Evolutionary conservation across 345 rosid species (phyloP).

Genomic region (Moringa oleifera): DNA sequence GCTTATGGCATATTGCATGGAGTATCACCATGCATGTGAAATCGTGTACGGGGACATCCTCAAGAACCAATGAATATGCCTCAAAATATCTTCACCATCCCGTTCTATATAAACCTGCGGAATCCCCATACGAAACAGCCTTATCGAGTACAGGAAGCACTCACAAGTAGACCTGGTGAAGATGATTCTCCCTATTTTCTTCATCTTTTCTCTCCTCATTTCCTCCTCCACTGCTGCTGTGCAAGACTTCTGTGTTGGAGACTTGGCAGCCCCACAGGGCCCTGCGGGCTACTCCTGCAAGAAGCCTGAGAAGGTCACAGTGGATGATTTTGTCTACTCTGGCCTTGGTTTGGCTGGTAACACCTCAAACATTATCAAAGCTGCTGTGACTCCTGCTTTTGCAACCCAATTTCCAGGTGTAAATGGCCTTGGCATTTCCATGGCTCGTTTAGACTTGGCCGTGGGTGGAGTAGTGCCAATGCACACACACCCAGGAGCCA

Average conservation of each 20-base stretch:
- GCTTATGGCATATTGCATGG: not conserved
- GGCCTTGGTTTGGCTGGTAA: slow-evolving; percentile 55
- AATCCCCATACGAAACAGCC: not conserved
- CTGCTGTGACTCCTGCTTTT: slow-evolving; percentile 72
- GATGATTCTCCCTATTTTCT: slow-evolving; percentile 38
- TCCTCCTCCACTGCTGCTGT: slow-evolving; percentile 50
- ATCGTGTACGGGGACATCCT: slow-evolving; percentile 8
- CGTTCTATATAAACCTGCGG: slow-evolving; percentile 16
- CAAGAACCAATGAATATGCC: slow-evolving; percentile 7
- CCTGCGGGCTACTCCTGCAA: slow-evolving; percentile 79
- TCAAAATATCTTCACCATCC: slow-evolving; percentile 2
- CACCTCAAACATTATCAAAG: slow-evolving; percentile 67
- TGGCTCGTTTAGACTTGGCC: slow-evolving; percentile 77
- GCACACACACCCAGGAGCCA: slow-evolving; percentile 79
- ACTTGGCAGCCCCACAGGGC: slow-evolving; percentile 38
- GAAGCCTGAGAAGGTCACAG: slow-evolving; percentile 41
- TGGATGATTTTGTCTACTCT: slow-evolving; percentile 55
- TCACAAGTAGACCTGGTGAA: slow-evolving; percentile 9
- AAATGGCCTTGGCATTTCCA: slow-evolving; percentile 73
- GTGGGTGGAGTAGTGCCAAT: slow-evolving; percentile 66
- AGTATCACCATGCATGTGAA: slow-evolving; percentile 17
- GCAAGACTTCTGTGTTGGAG: slow-evolving; percentile 76
- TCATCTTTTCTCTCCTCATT: slow-evolving; percentile 36
- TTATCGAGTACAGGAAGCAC: not conserved
- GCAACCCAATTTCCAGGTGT: slow-evolving; percentile 45